Conservation (phyloP, 192 early-diverging fungal species). For the Mortierella alpina region DNA sequence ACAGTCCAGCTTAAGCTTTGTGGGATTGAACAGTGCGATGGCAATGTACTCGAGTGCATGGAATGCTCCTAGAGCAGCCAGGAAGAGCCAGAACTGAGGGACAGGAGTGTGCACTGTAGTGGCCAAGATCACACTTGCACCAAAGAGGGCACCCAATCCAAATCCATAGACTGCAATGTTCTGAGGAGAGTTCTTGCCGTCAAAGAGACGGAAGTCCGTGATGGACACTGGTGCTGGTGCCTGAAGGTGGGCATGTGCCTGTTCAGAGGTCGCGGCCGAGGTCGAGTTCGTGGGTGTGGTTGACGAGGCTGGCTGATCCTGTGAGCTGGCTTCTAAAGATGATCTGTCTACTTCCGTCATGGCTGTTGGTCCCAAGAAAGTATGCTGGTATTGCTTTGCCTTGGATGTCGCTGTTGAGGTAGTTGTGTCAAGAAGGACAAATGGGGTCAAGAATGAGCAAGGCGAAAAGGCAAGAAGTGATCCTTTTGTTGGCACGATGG, state of each 20-base stretch:
- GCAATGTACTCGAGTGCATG: constrained; percentile 89
- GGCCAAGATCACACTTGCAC: constrained; percentile 61
- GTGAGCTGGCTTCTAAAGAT: too few relatives aligned
- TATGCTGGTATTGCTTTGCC: too few relatives aligned
- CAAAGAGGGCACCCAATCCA: constrained; percentile 71
- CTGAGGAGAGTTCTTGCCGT: constrained; percentile 77
- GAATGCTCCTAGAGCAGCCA: constrained; percentile 76
- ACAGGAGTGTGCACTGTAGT: constrained; percentile 42
- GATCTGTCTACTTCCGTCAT: too few relatives aligned
- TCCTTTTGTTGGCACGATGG: too few relatives aligned
- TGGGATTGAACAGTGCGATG: constrained; percentile 83
- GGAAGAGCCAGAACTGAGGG: constrained; percentile 74
- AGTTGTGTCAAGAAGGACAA: too few relatives aligned
- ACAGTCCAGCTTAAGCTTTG: constrained; percentile 78
- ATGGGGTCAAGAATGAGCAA: too few relatives aligned
- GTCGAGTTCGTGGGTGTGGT: too few relatives aligned
- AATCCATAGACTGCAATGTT: constrained; percentile 85
- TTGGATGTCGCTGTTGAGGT: too few relatives aligned
- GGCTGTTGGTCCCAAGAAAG: too few relatives aligned
- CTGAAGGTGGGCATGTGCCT: constrained; percentile 2
- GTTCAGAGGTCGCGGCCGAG: background rate
- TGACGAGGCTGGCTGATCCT: too few relatives aligned
- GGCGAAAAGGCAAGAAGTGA: too few relatives aligned
- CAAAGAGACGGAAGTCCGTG: constrained; percentile 67
- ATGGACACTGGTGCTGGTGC: constrained; percentile 12